A percentile compares a stretch with the other conserved stretches of the same genome.
Evolutionary conservation across 306 rosid species (phyloP).

Genomic region (Castanea crenata): DNA sequence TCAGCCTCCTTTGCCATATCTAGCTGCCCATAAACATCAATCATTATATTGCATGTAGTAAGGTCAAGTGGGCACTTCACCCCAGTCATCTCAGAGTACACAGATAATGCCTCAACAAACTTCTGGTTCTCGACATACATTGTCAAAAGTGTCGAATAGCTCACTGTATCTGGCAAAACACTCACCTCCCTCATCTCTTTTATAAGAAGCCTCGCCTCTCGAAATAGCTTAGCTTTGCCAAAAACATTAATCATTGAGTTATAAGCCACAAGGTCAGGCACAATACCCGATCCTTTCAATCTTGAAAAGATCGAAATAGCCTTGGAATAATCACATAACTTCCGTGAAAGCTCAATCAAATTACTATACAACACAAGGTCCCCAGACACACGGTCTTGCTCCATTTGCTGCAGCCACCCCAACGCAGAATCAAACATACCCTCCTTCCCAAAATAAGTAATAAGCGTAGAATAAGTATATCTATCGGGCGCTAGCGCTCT

Average conservation of each 20-base stretch:
- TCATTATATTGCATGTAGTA: constrained; percentile 83
- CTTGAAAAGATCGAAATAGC: constrained; percentile 73
- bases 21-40: constrained; percentile 94
- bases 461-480: constrained; percentile 86
- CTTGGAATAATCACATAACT: constrained; percentile 74
- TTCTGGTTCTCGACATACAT: constrained; percentile 72
- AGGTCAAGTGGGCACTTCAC: constrained; percentile 61
- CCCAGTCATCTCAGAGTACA: constrained; percentile 77
- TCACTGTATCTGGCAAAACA: constrained; percentile 64
- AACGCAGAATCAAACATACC: constrained; percentile 86
- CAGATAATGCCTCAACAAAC: constrained; percentile 81
- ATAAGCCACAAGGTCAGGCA: constrained; percentile 76
- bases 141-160: constrained; percentile 70
- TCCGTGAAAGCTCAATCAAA: constrained; percentile 84
- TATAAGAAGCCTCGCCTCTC: constrained; percentile 70
- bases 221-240: constrained; percentile 84
- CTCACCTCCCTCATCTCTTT: constrained; percentile 70
- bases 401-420: constrained; percentile 91
- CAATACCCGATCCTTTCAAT: constrained; percentile 54
- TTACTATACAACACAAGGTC: constrained; percentile 85
- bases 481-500: constrained; percentile 81
- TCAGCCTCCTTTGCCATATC: constrained; percentile 94
- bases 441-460: constrained; percentile 72
- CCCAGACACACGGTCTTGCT: constrained; percentile 74
- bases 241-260: constrained; percentile 84